phyloP scores from a whole-genome alignment of 2,329 filamentous ascomycete genomes.

The Penicillium polonicum region DNA sequence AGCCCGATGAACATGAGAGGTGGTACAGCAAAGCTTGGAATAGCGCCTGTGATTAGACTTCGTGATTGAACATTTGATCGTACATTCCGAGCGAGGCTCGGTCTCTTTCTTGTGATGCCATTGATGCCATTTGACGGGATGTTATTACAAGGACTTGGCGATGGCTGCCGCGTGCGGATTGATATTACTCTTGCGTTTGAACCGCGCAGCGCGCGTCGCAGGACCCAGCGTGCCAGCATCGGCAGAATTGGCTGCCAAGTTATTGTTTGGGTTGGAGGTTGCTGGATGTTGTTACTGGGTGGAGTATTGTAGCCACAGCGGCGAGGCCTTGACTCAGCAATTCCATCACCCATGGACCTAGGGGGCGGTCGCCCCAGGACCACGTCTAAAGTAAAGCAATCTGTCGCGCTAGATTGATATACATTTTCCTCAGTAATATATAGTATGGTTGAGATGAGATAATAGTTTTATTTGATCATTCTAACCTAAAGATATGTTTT shows the following conservation, averaged over 20 bases:
- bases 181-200: background rate
- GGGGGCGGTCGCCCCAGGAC: background rate
- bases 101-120: constrained; percentile 1
- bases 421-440: no score
- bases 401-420: background rate
- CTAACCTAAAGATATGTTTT: background rate
- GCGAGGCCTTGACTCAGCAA: constrained; percentile 7
- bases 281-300: background rate
- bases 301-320: background rate
- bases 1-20: constrained; percentile 67
- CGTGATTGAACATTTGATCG: constrained; percentile 1
- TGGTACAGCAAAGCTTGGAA: constrained; percentile 57
- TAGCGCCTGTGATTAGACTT: constrained; percentile 21
- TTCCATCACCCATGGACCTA: no score
- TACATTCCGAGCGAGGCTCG: background rate
- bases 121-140: background rate
- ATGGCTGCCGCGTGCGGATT: background rate
- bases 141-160: background rate
- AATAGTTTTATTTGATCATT: no score
- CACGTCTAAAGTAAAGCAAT: no score
- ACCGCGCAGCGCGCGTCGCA: constrained; percentile 3
- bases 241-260: background rate
- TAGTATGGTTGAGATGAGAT: background rate
- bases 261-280: background rate
- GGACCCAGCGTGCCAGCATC: constrained; percentile 4